These are phyloP conservation scores for Scutellaria baicalensis DNA, from an alignment of 257 asterid species.

Conservation along the genomic window DNA sequence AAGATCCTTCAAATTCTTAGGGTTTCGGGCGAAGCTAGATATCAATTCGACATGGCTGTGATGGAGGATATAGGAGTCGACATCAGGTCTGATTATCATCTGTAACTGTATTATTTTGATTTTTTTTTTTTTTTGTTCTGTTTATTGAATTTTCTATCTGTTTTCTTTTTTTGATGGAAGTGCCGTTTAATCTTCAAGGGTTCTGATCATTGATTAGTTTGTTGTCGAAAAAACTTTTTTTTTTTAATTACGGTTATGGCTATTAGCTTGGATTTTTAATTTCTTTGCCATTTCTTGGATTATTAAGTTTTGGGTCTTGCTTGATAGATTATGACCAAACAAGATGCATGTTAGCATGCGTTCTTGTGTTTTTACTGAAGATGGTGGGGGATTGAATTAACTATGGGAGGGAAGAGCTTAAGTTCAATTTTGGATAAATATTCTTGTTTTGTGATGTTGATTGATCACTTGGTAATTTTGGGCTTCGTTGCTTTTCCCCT, in stretches of 20 bases:
- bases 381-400: background rate
- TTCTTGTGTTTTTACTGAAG: background rate
- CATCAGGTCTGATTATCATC: conserved; percentile 25
- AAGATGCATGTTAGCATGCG: background rate
- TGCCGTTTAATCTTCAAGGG: background rate
- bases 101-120: background rate
- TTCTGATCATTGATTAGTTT: background rate
- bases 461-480: background rate
- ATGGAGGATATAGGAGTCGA: conserved; percentile 35
- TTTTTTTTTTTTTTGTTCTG: background rate
- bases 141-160: background rate
- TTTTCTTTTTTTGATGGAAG: background rate
- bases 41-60: conserved; percentile 9
- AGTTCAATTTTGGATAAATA: background rate
- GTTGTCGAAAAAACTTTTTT: background rate
- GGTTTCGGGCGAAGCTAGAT: background rate
- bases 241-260: too few species aligned
- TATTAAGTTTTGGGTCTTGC: background rate
- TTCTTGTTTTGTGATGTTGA: background rate
- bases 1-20: conserved; percentile 13
- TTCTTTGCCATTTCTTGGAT: background rate
- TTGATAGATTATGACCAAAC: background rate
- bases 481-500: background rate
- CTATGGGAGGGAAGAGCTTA: background rate
- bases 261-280: background rate